Evolutionary conservation across 2,329 filamentous ascomycete species (phyloP).

Genomic region (Sarocladium kiliense): DNA sequence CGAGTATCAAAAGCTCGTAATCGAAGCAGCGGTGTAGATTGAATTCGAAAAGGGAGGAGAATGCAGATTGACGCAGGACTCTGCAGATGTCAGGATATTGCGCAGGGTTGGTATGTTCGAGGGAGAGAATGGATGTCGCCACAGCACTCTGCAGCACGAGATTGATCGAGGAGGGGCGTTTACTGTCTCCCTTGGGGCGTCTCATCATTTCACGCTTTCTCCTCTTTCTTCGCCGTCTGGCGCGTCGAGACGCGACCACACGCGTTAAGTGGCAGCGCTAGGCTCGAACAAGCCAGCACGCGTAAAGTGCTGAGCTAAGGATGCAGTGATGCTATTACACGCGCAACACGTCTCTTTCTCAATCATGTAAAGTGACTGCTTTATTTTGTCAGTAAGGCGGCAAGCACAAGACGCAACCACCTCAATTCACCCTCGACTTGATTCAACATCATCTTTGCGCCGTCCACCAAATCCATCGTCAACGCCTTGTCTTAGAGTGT

Average conservation of each 20-base stretch:
- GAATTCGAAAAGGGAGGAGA: slow-evolving; percentile 3
- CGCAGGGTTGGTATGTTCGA: background rate
- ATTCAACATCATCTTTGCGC: background rate
- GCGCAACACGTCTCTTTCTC: background rate
- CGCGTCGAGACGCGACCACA: slow-evolving; percentile 10
- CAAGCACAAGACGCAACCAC: background rate
- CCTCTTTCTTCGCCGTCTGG: background rate
- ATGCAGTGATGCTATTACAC: background rate
- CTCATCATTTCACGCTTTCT: slow-evolving; percentile 9
- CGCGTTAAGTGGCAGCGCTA: slow-evolving; percentile 41
- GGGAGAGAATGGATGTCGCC: background rate
- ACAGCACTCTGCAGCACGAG: slow-evolving; percentile 1
- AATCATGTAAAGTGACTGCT: background rate
- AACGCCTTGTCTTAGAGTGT: background rate
- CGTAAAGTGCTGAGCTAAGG: slow-evolving; percentile 28
- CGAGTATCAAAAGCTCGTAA: background rate
- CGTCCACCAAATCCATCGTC: background rate
- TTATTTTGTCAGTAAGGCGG: background rate
- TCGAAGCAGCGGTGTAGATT: slow-evolving; percentile 6
- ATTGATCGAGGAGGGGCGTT: slow-evolving; percentile 6
- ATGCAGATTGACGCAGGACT: background rate
- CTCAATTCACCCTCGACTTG: background rate
- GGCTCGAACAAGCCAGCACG: slow-evolving; percentile 21
- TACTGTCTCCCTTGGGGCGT: background rate
- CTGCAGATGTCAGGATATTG: background rate